A percentile compares a stretch with the other conserved stretches of the same genome.
These are phyloP conservation scores for Candida sanyaensis DNA, from an alignment of 1,139 yeast genomes.

Conservation along the genomic window DNA sequence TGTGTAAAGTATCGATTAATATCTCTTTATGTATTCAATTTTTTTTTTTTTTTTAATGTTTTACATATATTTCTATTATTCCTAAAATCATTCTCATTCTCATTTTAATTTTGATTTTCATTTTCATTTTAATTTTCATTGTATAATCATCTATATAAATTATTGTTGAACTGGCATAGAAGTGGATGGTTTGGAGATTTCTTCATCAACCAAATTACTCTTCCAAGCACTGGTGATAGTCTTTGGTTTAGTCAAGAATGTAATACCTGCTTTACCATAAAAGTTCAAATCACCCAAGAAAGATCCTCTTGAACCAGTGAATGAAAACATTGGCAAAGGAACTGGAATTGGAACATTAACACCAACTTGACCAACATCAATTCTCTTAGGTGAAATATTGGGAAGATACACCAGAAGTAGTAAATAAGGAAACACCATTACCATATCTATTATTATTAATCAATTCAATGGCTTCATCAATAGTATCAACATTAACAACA, in stretches of 20 bases:
- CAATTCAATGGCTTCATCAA: conserved; percentile 71
- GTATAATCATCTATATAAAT: background rate
- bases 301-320: conserved; percentile 78
- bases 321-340: conserved; percentile 80
- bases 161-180: conserved; percentile 66
- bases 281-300: conserved; percentile 80
- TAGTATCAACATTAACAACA: conserved; percentile 62
- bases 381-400: conserved; percentile 70
- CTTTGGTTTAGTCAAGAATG: conserved; percentile 75
- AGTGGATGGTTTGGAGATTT: conserved; percentile 52
- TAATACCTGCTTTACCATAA: conserved; percentile 74
- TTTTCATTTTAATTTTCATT: background rate
- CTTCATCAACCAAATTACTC: conserved; percentile 54
- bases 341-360: conserved; percentile 85
- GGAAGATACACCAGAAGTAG: conserved; percentile 68
- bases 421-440: conserved; percentile 73
- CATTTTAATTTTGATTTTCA: too few species aligned
- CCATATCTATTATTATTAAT: conserved; percentile 71
- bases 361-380: conserved; percentile 80
- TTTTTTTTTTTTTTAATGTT: too few species aligned
- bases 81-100: too few species aligned
- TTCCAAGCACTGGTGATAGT: conserved; percentile 76
- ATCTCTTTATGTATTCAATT: too few species aligned
- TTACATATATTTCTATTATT: background rate
- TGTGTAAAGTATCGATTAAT: too few species aligned